These are phyloP conservation scores for Saccharomyces hybrid DNA, from an alignment of 1,139 yeast species.

Conservation along the genomic window DNA sequence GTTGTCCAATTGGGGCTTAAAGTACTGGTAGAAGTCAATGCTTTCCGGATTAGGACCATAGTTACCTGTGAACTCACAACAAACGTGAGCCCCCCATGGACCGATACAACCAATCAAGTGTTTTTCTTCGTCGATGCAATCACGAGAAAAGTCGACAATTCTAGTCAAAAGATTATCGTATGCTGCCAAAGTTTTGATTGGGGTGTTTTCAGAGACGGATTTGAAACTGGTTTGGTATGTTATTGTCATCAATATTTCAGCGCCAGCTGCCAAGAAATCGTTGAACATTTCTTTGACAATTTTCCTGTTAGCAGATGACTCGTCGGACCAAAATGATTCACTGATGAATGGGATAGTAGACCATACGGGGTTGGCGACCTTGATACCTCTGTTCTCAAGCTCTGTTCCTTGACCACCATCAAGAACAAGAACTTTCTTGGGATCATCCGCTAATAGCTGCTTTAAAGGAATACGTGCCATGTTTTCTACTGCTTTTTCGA, in stretches of 20 bases:
- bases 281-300: constrained; percentile 43
- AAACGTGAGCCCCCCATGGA: constrained; percentile 63
- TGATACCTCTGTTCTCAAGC: constrained; percentile 34
- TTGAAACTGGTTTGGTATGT: constrained; percentile 51
- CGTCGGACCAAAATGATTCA: constrained; percentile 21
- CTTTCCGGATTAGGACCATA: constrained; percentile 29
- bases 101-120: constrained; percentile 58
- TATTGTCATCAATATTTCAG: constrained; percentile 49
- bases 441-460: constrained; percentile 1
- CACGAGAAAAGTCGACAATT: constrained; percentile 23
- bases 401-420: constrained; percentile 44
- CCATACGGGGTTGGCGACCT: constrained; percentile 33
- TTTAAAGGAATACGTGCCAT: background rate
- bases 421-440: constrained; percentile 26
- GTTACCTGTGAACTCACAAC: constrained; percentile 61
- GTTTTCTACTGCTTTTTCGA: background rate
- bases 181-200: constrained; percentile 26
- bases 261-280: constrained; percentile 47
- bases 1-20: constrained; percentile 22
- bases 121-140: constrained; percentile 27
- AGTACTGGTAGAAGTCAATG: constrained; percentile 22
- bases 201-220: constrained; percentile 21
- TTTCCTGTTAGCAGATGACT: constrained; percentile 35
- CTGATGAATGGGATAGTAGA: constrained; percentile 37
- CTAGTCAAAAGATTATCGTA: constrained; percentile 23